Percentiles rank a stretch among this genome's conserved stretches.
These are phyloP conservation scores for Xylaria sp. DNA, from an alignment of 2,329 filamentous ascomycete genomes.

Conservation along the genomic window DNA sequence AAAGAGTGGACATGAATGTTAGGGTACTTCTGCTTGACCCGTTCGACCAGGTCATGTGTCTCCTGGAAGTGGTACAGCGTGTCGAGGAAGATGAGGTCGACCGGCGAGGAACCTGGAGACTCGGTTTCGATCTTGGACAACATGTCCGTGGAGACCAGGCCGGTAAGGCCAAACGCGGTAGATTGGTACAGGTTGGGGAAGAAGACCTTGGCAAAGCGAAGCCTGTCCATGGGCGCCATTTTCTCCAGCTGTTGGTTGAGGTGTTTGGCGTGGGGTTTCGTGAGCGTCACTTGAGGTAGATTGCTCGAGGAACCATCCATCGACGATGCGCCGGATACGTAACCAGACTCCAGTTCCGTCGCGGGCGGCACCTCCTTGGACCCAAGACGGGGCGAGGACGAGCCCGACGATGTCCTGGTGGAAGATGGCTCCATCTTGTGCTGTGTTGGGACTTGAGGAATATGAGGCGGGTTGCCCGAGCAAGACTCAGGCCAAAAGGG, in stretches of 20 bases:
- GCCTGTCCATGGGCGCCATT: constrained; percentile 86
- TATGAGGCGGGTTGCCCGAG: not conserved
- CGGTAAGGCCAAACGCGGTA: constrained; percentile 80
- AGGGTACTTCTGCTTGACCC: constrained; percentile 75
- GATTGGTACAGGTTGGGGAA: constrained; percentile 89
- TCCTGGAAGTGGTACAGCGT: constrained; percentile 82
- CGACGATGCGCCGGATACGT: constrained; percentile 66
- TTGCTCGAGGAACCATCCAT: constrained; percentile 63
- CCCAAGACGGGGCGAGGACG: constrained; percentile 41
- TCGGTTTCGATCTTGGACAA: constrained; percentile 72
- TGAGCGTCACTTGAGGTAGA: constrained; percentile 81
- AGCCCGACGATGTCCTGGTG: constrained; percentile 44
- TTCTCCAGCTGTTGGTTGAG: constrained; percentile 87
- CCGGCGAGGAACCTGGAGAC: constrained; percentile 60
- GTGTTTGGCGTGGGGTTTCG: constrained; percentile 83
- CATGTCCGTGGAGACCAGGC: constrained; percentile 83
- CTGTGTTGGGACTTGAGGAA: constrained; percentile 1
- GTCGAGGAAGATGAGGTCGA: constrained; percentile 79
- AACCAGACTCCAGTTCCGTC: constrained; percentile 75
- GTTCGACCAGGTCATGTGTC: constrained; percentile 73
- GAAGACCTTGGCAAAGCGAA: constrained; percentile 88
- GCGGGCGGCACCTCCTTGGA: constrained; percentile 42
- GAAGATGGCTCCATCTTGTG: constrained; percentile 26
- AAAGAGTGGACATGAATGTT: constrained; percentile 83
- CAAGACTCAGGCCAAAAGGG: not conserved